phyloP scores from a whole-genome alignment of 805 yeast genomes.

The Sungouiozyma intestinalis region DNA sequence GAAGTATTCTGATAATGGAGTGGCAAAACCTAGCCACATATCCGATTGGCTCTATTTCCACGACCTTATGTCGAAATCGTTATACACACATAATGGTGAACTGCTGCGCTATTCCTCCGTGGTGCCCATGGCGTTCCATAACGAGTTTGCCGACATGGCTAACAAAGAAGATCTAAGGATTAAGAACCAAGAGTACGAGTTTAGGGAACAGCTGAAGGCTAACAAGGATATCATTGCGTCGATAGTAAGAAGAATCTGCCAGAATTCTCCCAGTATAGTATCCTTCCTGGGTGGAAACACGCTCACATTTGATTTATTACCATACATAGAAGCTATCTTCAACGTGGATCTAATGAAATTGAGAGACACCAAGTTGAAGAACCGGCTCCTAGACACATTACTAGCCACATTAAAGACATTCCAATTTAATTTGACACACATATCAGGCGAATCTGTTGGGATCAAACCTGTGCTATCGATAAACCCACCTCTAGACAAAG shows the following conservation, averaged over 20 bases:
- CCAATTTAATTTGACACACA: conserved; percentile 32
- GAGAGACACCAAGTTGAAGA: conserved; percentile 19
- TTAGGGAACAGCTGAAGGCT: conserved; percentile 20
- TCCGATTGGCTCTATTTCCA: conserved; percentile 72
- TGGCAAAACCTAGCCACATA: conserved; percentile 47
- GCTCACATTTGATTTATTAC: conserved; percentile 26
- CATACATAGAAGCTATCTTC: conserved; percentile 27
- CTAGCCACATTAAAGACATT: conserved; percentile 32
- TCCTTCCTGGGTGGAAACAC: conserved; percentile 13
- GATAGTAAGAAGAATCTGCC: conserved; percentile 12
- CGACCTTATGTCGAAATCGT: conserved; percentile 41
- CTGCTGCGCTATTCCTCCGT: conserved; percentile 44
- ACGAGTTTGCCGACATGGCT: conserved; percentile 50
- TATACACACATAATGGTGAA: conserved; percentile 33
- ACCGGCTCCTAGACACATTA: conserved; percentile 27
- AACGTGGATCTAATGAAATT: conserved; percentile 17
- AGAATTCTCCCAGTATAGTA: conserved; percentile 7
- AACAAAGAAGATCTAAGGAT: conserved; percentile 29
- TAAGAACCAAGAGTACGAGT: conserved; percentile 24
- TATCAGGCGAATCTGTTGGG: conserved; percentile 21
- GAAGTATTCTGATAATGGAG: conserved; percentile 53
- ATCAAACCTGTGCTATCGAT: conserved; percentile 12
- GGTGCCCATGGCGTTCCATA: conserved; percentile 52
- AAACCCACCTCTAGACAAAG: conserved; percentile 23
- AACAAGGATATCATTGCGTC: conserved; percentile 25